These are phyloP conservation scores for Sarocladium strictum DNA, from an alignment of 2,329 filamentous ascomycete species.

Conservation along the genomic window DNA sequence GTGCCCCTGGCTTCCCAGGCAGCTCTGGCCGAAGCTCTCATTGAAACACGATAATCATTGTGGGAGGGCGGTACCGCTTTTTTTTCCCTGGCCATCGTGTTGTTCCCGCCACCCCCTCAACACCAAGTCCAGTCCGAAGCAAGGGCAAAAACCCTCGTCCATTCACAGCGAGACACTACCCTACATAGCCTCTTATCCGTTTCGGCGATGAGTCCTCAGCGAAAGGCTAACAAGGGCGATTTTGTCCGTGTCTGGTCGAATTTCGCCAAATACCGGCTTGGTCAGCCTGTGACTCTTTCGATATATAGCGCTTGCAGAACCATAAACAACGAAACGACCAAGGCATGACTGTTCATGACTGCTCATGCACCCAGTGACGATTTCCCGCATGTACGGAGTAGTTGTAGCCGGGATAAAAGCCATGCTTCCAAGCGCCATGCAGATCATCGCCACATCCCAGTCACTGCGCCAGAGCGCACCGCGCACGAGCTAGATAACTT, in stretches of 20 bases:
- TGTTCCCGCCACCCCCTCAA: background rate
- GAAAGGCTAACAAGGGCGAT: no score
- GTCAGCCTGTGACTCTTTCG: background rate
- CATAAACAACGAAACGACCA: no score
- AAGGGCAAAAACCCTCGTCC: conserved; percentile 9
- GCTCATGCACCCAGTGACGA: background rate
- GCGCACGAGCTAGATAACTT: background rate
- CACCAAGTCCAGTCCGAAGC: background rate
- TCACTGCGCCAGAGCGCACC: background rate
- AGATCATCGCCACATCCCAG: conserved; percentile 3
- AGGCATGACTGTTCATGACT: background rate
- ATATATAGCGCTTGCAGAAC: no score
- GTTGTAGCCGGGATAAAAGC: background rate
- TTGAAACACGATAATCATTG: background rate
- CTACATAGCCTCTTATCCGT: background rate
- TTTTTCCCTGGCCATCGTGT: background rate
- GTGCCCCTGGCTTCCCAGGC: no score
- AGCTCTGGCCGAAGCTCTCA: background rate
- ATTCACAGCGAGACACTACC: background rate
- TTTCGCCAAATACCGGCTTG: background rate
- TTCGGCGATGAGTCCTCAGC: background rate
- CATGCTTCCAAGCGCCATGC: background rate
- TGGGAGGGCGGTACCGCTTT: conserved; percentile 6
- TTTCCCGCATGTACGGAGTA: background rate
- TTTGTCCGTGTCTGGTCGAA: background rate